phyloP scores from a whole-genome alignment of 2,329 filamentous ascomycete genomes.

The Penicillium polonicum region DNA sequence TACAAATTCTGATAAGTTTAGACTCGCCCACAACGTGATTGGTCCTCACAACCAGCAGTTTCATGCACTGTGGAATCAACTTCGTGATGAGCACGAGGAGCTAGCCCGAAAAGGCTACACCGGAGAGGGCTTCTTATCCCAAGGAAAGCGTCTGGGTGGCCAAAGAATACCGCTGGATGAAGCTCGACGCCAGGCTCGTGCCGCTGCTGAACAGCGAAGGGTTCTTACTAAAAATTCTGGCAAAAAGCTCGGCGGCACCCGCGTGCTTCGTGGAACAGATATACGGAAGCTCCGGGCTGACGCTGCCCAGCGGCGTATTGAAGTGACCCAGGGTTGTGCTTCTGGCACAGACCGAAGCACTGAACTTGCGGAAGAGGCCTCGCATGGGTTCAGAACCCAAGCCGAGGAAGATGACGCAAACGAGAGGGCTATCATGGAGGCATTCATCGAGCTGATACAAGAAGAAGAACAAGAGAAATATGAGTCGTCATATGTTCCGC shows the following conservation, averaged over 20 bases:
- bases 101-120: conserved; percentile 80
- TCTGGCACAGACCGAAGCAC: conserved; percentile 65
- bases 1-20: conserved; percentile 24
- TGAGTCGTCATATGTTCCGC: conserved; percentile 56
- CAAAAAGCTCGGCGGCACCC: conserved; percentile 67
- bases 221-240: conserved; percentile 62
- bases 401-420: conserved; percentile 89
- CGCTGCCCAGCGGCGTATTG: conserved; percentile 67
- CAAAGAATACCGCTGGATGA: conserved; percentile 65
- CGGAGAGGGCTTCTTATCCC: conserved; percentile 80
- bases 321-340: conserved; percentile 70
- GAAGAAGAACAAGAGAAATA: conserved; percentile 68
- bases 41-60: conserved; percentile 82
- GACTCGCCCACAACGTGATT: conserved; percentile 78
- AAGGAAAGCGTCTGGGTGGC: conserved; percentile 73
- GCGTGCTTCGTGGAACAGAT: conserved; percentile 59
- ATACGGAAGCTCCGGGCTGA: conserved; percentile 70
- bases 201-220: conserved; percentile 69
- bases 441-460: conserved; percentile 81
- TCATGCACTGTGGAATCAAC: conserved; percentile 81
- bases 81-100: conserved; percentile 79
- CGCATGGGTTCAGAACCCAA: conserved; percentile 74
- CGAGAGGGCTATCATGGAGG: conserved; percentile 79
- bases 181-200: conserved; percentile 70
- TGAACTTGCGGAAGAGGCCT: conserved; percentile 67